These are phyloP conservation scores for Excoecaria agallocha DNA, from an alignment of 345 rosid genomes.

Conservation along the genomic window DNA sequence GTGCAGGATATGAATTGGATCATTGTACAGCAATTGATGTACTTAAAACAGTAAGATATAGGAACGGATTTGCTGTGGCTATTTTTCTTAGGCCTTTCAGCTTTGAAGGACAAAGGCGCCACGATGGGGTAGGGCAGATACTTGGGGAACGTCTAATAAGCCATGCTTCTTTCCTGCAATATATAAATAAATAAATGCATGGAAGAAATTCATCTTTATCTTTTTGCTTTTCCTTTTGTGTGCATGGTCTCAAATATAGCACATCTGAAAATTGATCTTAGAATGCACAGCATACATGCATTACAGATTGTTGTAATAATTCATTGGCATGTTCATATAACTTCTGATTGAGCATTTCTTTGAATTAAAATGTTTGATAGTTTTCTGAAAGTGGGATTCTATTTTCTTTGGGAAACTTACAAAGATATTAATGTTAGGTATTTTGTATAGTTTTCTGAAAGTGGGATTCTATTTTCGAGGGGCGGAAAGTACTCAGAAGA, in stretches of 20 bases:
- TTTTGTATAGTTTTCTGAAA: too few species aligned
- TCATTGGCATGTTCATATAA: background rate
- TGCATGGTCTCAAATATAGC: background rate
- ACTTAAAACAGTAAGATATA: conserved; percentile 48
- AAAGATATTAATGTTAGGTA: background rate
- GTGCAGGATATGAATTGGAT: conserved; percentile 78
- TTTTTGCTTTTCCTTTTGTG: background rate
- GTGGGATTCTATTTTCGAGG: too few species aligned
- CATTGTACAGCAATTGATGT: conserved; percentile 56
- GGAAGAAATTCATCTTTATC: too few species aligned
- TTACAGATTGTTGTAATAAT: conserved; percentile 1
- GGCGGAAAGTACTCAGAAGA: too few species aligned
- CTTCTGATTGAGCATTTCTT: background rate
- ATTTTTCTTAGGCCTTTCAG: conserved; percentile 81
- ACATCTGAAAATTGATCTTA: background rate
- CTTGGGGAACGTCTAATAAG: background rate
- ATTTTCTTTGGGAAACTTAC: background rate
- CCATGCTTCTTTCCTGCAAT: conserved; percentile 2
- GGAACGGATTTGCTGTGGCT: conserved; percentile 59
- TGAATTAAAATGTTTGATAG: background rate
- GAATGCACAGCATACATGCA: too few species aligned
- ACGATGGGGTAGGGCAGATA: conserved; percentile 58
- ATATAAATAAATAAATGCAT: background rate
- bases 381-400: background rate
- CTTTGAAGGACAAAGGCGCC: conserved; percentile 87